A percentile compares a stretch with the other conserved stretches of the same genome.
These are phyloP conservation scores for Alternaria ventricosa DNA, from an alignment of 2,329 filamentous ascomycete genomes.

Conservation along the genomic window DNA sequence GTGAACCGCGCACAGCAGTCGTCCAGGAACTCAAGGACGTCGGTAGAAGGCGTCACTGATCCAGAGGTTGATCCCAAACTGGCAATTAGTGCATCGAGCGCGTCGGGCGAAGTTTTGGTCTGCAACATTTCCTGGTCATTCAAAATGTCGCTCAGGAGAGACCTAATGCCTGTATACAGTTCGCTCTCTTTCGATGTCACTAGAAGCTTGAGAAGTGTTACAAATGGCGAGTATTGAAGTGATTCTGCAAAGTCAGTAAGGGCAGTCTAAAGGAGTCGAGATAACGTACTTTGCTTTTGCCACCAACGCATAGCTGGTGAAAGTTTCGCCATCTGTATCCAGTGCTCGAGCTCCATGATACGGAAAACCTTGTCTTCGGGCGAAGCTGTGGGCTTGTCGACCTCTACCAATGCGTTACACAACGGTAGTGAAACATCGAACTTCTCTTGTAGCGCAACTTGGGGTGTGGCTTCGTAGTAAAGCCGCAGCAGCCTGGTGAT, in stretches of 20 bases:
- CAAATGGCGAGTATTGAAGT: constrained; percentile 71
- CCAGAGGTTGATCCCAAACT: constrained; percentile 54
- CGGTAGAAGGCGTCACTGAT: constrained; percentile 25
- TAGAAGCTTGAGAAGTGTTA: constrained; percentile 69
- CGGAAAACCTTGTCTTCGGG: constrained; percentile 63
- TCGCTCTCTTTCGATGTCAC: constrained; percentile 57
- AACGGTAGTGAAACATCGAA: constrained; percentile 86
- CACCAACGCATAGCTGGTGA: constrained; percentile 93
- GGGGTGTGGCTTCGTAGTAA: constrained; percentile 85
- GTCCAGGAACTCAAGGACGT: constrained; percentile 76
- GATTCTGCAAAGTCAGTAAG: constrained; percentile 53
- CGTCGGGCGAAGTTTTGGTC: constrained; percentile 46
- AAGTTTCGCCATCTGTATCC: constrained; percentile 79
- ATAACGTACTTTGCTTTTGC: constrained; percentile 65
- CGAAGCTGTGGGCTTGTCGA: constrained; percentile 54
- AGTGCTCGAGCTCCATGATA: constrained; percentile 78
- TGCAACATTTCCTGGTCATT: constrained; percentile 72
- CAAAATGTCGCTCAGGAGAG: constrained; percentile 66
- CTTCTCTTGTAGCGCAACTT: constrained; percentile 79
- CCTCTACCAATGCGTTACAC: constrained; percentile 68
- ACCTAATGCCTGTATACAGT: constrained; percentile 59
- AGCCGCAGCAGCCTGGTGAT: constrained; percentile 77
- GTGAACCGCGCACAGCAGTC: constrained; percentile 80
- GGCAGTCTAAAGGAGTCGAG: not conserved
- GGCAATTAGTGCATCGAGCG: constrained; percentile 56